Percentiles rank a stretch among this genome's conserved stretches.
These are phyloP conservation scores for Lophium mytilinum DNA, from an alignment of 495 filamentous ascomycete genomes.

Conservation along the genomic window DNA sequence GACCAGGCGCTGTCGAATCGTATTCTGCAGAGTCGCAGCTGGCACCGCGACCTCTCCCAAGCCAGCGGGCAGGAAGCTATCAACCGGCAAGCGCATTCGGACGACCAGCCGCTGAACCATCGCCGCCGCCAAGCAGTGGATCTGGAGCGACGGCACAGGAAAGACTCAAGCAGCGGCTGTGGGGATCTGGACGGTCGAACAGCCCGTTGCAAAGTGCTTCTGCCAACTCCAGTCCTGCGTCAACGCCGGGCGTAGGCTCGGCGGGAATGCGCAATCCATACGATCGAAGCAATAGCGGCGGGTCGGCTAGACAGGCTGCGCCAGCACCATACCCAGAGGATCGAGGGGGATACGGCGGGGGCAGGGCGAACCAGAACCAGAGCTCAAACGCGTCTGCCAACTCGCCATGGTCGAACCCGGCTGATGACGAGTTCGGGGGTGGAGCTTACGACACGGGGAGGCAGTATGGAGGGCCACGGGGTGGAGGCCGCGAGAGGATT, in stretches of 20 bases:
- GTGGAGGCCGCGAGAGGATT: constrained; percentile 29
- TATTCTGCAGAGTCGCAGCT: constrained; percentile 32
- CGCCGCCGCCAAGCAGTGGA: constrained; percentile 34
- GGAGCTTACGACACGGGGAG: neutral
- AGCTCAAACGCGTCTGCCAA: constrained; percentile 19
- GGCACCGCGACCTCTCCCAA: constrained; percentile 54
- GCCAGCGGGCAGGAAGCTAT: constrained; percentile 65
- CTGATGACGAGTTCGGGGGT: constrained; percentile 14
- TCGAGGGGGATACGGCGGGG: constrained; percentile 15
- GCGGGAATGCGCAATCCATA: constrained; percentile 11
- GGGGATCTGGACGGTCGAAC: constrained; percentile 40
- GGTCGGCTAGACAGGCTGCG: neutral
- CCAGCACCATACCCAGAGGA: constrained; percentile 24
- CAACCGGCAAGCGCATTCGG: constrained; percentile 38
- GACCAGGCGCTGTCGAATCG: constrained; percentile 20
- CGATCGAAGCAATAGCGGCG: constrained; percentile 3
- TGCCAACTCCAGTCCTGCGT: constrained; percentile 9
- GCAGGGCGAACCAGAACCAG: constrained; percentile 5
- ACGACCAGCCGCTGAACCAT: constrained; percentile 24
- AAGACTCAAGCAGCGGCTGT: constrained; percentile 57
- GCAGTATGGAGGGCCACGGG: constrained; percentile 13
- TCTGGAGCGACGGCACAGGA: constrained; percentile 53
- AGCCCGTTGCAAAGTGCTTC: constrained; percentile 18
- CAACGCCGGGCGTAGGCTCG: neutral
- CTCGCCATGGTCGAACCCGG: constrained; percentile 14